Conservation (phyloP, 768 basidiomycete genomes). For the Basidioascus undulatus region DNA sequence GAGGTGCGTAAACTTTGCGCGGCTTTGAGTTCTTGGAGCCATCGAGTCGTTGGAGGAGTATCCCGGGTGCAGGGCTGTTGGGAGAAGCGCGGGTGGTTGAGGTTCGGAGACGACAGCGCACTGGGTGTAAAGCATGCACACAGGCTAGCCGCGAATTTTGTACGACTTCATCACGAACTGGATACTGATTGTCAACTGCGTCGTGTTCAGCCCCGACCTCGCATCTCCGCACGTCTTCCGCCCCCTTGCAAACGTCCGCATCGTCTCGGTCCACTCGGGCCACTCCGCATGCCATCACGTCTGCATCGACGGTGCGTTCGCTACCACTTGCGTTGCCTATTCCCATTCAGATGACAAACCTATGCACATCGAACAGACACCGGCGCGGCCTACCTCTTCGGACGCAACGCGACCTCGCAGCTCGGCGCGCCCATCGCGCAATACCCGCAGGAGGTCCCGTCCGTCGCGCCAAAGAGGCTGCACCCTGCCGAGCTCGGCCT, state of each 20-base stretch:
- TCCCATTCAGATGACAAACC: slow-evolving; percentile 27
- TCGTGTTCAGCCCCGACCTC: slow-evolving; percentile 62
- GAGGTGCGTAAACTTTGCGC: no score
- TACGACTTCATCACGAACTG: no score
- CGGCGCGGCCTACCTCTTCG: slow-evolving; percentile 78
- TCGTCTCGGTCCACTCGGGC: slow-evolving; percentile 40
- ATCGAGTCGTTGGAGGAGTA: no score
- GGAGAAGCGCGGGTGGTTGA: no score
- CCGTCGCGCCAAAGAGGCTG: slow-evolving; percentile 32
- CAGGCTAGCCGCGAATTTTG: no score
- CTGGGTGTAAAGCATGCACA: no score
- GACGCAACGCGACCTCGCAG: slow-evolving; percentile 33
- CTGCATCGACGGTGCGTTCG: slow-evolving; percentile 13
- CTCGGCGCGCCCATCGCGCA: slow-evolving; percentile 6
- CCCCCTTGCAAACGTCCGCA: slow-evolving; percentile 54
- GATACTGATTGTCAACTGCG: no score
- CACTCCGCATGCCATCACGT: slow-evolving; percentile 15
- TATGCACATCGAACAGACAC: slow-evolving; percentile 16
- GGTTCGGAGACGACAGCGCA: no score
- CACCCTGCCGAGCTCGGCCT: slow-evolving; percentile 39
- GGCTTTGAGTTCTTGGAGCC: no score
- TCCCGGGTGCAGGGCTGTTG: no score
- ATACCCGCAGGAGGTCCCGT: slow-evolving; percentile 30
- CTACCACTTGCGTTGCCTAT: slow-evolving; percentile 7
- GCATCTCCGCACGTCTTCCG: slow-evolving; percentile 72